A percentile compares a stretch with the other conserved stretches of the same genome.
These are phyloP conservation scores for Hymenochaete sp. DNA, from an alignment of 1,284 basidiomycete species.

Conservation along the genomic window DNA sequence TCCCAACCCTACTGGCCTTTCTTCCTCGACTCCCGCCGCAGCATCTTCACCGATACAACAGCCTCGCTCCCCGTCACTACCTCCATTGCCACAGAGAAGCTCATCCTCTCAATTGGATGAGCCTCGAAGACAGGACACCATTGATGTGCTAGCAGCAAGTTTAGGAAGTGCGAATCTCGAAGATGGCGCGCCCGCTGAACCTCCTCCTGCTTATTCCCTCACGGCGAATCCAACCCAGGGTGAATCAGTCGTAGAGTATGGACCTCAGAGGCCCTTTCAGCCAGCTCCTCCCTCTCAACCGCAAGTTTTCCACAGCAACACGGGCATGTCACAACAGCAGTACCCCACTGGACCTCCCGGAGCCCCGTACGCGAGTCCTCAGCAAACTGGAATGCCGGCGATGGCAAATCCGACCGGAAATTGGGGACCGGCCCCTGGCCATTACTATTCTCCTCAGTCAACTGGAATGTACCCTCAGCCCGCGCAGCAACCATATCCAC, in stretches of 20 bases:
- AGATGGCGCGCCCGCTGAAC: conserved; percentile 29
- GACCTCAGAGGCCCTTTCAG: conserved; percentile 57
- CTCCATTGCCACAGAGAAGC: not conserved
- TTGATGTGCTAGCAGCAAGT: conserved; percentile 7
- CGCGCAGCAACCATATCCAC: conserved; percentile 14
- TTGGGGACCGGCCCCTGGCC: conserved; percentile 9
- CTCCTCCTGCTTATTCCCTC: conserved; percentile 61
- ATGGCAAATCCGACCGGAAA: conserved; percentile 8
- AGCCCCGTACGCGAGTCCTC: conserved; percentile 6
- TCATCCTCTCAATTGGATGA: not conserved
- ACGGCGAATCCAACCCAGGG: conserved; percentile 43
- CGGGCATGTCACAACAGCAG: not conserved
- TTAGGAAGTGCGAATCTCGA: conserved; percentile 10
- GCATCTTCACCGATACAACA: conserved; percentile 1
- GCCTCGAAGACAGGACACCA: not conserved
- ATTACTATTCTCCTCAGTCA: not conserved
- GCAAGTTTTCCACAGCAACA: conserved; percentile 11
- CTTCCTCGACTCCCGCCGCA: conserved; percentile 4
- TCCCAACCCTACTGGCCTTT: conserved; percentile 22
- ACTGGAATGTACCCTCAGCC: conserved; percentile 17
- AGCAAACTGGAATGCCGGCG: conserved; percentile 8
- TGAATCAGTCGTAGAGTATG: conserved; percentile 52
- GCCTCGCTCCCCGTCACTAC: too few relatives aligned
- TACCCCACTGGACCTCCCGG: conserved; percentile 9
- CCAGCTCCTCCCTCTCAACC: conserved; percentile 27